Conservation (phyloP, 139 green algal genomes). For the Monoraphidium neglectum region DNA sequence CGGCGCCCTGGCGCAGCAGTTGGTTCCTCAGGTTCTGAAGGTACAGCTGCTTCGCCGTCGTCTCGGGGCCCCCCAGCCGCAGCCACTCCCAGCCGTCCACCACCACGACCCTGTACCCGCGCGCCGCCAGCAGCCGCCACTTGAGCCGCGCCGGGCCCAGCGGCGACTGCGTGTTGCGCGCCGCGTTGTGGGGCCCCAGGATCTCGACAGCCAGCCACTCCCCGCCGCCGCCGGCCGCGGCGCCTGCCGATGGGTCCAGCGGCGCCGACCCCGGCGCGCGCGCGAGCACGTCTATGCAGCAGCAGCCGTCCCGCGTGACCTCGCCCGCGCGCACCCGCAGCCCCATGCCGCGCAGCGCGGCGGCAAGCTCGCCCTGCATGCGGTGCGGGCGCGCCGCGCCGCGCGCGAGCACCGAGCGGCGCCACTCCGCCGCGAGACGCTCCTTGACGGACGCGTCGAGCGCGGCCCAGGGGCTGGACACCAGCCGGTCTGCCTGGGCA, state of each 20-base stretch:
- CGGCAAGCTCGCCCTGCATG: slow-evolving; percentile 5
- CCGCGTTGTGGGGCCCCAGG: slow-evolving; percentile 47
- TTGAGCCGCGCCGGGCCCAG: slow-evolving; percentile 53
- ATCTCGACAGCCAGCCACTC: slow-evolving; percentile 39
- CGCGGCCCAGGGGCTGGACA: background rate
- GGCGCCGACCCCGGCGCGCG: background rate
- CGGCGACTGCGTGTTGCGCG: slow-evolving; percentile 44
- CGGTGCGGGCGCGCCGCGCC: background rate
- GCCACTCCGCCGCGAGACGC: slow-evolving; percentile 7
- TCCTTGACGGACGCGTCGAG: background rate
- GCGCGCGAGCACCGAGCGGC: slow-evolving; percentile 1
- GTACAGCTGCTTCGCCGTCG: background rate
- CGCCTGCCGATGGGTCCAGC: background rate
- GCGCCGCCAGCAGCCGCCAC: slow-evolving; percentile 50
- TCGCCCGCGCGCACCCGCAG: slow-evolving; percentile 10
- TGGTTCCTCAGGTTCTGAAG: background rate
- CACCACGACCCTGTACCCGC: slow-evolving; percentile 25
- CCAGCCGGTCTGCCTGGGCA: background rate
- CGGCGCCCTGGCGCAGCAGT: background rate
- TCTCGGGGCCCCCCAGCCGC: background rate
- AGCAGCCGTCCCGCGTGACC: slow-evolving; percentile 36
- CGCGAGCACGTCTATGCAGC: slow-evolving; percentile 34
- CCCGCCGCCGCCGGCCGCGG: background rate
- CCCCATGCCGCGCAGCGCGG: slow-evolving; percentile 5
- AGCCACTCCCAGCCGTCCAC: slow-evolving; percentile 29